Evolutionary conservation across 2,329 filamentous ascomycete genomes (phyloP).

Genomic region (Exophiala phaeomuriformis): DNA sequence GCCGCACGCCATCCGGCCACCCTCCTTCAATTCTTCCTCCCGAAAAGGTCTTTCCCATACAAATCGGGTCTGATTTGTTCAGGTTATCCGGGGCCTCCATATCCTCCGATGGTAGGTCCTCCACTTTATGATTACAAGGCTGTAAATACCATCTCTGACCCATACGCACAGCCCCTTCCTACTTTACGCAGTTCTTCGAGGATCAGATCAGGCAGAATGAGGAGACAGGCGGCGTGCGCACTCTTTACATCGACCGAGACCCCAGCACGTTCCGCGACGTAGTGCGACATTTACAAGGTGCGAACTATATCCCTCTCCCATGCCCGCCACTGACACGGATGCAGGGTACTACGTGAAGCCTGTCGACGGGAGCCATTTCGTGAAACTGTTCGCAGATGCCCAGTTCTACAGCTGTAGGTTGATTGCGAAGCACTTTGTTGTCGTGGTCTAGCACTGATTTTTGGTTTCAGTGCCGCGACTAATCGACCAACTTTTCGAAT

Average conservation of each 20-base stretch:
- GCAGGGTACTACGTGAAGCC: slow-evolving; percentile 75
- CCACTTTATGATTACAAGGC: not conserved
- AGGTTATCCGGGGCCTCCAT: slow-evolving; percentile 62
- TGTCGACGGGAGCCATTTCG: slow-evolving; percentile 75
- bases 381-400: slow-evolving; percentile 86
- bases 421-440: not conserved
- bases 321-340: slow-evolving; percentile 2
- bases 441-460: no score
- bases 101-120: slow-evolving; percentile 59
- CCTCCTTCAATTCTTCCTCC: slow-evolving; percentile 39
- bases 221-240: slow-evolving; percentile 58
- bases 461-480: slow-evolving; percentile 64
- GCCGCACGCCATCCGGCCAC: slow-evolving; percentile 22
- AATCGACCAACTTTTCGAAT: slow-evolving; percentile 83
- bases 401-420: slow-evolving; percentile 80
- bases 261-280: slow-evolving; percentile 85
- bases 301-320: not conserved
- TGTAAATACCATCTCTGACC: slow-evolving; percentile 17
- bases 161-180: slow-evolving; percentile 71
- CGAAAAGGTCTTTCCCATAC: slow-evolving; percentile 61
- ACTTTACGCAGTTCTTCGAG: slow-evolving; percentile 90
- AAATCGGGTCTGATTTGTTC: slow-evolving; percentile 63
- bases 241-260: slow-evolving; percentile 91
- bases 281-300: slow-evolving; percentile 74
- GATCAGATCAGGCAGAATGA: slow-evolving; percentile 65